Evolutionary conservation across 345 rosid genomes (phyloP).

Genomic region (Aurinia saxatilis): DNA sequence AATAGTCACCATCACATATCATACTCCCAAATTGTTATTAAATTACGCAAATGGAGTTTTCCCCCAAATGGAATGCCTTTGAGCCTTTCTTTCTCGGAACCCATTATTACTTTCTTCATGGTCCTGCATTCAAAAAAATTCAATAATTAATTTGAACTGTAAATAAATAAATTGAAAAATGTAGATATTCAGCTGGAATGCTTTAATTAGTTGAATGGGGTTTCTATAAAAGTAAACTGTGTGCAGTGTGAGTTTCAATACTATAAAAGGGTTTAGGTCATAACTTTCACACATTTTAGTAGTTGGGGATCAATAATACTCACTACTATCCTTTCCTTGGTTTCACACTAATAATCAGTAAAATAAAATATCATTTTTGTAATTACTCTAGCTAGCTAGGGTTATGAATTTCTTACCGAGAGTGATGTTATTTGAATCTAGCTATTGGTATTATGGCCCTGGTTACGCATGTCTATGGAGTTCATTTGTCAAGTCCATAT

Average conservation of each 20-base stretch:
- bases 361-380: not conserved
- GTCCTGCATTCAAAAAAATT: constrained; percentile 46
- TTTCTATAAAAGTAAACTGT: constrained; percentile 23
- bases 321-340: constrained; percentile 3
- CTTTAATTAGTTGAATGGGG: constrained; percentile 21
- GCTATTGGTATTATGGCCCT: not conserved
- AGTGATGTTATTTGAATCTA: constrained; percentile 20
- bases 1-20: constrained; percentile 23
- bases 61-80: constrained; percentile 62
- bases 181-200: constrained; percentile 8
- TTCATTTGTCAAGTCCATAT: not conserved
- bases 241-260: constrained; percentile 21
- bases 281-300: constrained; percentile 36
- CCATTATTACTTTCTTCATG: constrained; percentile 50
- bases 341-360: constrained; percentile 7
- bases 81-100: constrained; percentile 61
- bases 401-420: constrained; percentile 13
- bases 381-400: constrained; percentile 10
- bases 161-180: not conserved
- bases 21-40: not conserved
- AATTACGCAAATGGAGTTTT: constrained; percentile 47
- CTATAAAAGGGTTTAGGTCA: constrained; percentile 17
- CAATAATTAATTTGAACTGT: not conserved
- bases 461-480: not conserved
- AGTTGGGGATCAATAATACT: constrained; percentile 27